A percentile compares a stretch with the other conserved stretches of the same genome.
phyloP scores from a whole-genome alignment of 805 yeast species.

The Scheffersomyces amazonensis region DNA sequence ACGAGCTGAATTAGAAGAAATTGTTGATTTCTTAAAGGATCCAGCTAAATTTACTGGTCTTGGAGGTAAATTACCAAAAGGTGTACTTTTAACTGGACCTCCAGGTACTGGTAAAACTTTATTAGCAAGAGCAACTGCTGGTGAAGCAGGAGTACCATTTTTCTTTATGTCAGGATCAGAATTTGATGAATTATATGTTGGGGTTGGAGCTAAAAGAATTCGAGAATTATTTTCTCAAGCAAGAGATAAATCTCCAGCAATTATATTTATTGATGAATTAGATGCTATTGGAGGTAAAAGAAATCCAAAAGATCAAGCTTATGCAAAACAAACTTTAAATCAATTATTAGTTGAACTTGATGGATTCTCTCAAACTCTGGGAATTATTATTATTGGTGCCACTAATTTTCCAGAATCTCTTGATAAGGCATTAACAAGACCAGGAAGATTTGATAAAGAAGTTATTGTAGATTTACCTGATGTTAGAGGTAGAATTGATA shows the following conservation, averaged over 20 bases:
- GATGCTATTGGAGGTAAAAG: constrained; percentile 99
- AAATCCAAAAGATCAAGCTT: constrained; percentile 96
- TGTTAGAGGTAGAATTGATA: constrained; percentile 94
- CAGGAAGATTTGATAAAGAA: constrained; percentile 96
- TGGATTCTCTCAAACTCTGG: constrained; percentile 89
- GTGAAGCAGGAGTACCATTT: constrained; percentile 98
- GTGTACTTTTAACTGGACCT: constrained; percentile 95
- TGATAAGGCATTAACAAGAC: constrained; percentile 96
- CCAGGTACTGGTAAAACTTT: constrained; percentile 99
- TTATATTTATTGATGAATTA: constrained; percentile 93
- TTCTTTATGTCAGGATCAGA: constrained; percentile 98
- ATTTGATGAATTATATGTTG: constrained; percentile 96
- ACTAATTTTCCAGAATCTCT: constrained; percentile 97
- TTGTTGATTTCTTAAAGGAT: constrained; percentile 95
- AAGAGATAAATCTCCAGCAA: constrained; percentile 92
- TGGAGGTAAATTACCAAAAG: constrained; percentile 97
- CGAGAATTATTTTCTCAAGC: constrained; percentile 94
- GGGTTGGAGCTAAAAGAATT: constrained; percentile 98
- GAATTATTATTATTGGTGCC: constrained; percentile 95
- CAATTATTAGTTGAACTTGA: constrained; percentile 94
- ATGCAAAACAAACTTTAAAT: constrained; percentile 95
- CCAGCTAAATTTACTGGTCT: constrained; percentile 94
- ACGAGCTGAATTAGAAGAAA: constrained; percentile 92
- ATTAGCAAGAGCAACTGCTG: constrained; percentile 96
- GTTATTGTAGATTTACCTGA: constrained; percentile 96